Conservation (phyloP, 2,329 filamentous ascomycete species). For the Aureobasidium sp. region DNA sequence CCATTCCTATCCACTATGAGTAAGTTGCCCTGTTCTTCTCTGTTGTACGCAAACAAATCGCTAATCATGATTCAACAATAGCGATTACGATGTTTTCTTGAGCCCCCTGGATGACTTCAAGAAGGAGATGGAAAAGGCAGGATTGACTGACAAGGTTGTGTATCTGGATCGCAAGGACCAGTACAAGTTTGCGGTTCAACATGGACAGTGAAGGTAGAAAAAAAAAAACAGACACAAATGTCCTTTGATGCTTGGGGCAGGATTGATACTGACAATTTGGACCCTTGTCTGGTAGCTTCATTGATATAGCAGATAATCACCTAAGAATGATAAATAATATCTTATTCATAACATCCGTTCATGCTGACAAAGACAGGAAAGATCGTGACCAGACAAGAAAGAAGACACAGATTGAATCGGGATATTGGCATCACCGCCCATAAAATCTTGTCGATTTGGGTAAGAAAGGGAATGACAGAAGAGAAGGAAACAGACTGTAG, state of each 20-base stretch:
- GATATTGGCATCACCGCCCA: too few species aligned
- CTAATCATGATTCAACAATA: constrained; percentile 13
- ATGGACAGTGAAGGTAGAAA: background rate
- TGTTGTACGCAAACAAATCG: too few species aligned
- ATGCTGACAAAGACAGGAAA: background rate
- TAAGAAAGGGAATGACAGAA: too few species aligned
- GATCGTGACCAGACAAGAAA: background rate
- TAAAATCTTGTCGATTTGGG: too few species aligned
- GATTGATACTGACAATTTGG: background rate
- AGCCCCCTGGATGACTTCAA: constrained; percentile 54
- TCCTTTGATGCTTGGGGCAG: background rate
- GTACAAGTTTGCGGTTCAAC: constrained; percentile 44
- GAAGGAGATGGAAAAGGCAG: constrained; percentile 44
- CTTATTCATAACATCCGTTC: background rate
- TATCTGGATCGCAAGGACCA: constrained; percentile 53
- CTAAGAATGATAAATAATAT: background rate
- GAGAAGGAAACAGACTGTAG: background rate
- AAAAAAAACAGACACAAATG: background rate
- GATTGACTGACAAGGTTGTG: constrained; percentile 45
- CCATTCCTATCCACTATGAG: constrained; percentile 57
- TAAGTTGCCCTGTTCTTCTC: constrained; percentile 18
- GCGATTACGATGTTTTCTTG: constrained; percentile 54
- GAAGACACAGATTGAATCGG: background rate
- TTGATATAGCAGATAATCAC: background rate
- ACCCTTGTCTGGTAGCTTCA: background rate